Evolutionary conservation across 257 asterid genomes (phyloP).

Genomic region (Salvia rosmarinus): DNA sequence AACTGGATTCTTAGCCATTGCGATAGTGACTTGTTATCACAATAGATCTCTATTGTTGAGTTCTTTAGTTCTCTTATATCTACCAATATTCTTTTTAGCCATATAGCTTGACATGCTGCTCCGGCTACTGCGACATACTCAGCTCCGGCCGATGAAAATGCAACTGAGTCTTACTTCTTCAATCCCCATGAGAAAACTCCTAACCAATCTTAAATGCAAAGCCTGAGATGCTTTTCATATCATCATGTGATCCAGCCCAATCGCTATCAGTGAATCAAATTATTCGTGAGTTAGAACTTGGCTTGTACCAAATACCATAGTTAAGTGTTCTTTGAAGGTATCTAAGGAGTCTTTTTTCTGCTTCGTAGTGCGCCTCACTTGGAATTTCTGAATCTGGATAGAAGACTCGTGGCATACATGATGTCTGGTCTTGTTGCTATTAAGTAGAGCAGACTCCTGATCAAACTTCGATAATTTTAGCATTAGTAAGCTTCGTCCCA

Average conservation of each 20-base stretch:
- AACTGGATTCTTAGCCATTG: no score
- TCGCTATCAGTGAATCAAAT: not conserved
- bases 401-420: not conserved
- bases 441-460: not conserved
- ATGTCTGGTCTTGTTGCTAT: not conserved
- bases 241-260: not conserved
- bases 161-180: no score
- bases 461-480: not conserved
- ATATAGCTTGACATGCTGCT: no score
- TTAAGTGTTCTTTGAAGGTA: not conserved
- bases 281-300: not conserved
- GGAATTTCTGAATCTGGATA: not conserved
- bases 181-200: not conserved
- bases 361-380: no score
- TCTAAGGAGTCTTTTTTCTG: not conserved
- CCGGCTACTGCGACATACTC: no score
- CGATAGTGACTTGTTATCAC: no score
- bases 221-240: not conserved
- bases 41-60: no score
- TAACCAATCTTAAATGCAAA: not conserved
- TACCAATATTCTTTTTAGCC: no score
- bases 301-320: not conserved
- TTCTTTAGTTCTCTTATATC: no score
- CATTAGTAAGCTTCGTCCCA: no score
- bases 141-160: no score